Conservation (phyloP, 495 filamentous ascomycete genomes). For the Talaromyces borbonicus region DNA sequence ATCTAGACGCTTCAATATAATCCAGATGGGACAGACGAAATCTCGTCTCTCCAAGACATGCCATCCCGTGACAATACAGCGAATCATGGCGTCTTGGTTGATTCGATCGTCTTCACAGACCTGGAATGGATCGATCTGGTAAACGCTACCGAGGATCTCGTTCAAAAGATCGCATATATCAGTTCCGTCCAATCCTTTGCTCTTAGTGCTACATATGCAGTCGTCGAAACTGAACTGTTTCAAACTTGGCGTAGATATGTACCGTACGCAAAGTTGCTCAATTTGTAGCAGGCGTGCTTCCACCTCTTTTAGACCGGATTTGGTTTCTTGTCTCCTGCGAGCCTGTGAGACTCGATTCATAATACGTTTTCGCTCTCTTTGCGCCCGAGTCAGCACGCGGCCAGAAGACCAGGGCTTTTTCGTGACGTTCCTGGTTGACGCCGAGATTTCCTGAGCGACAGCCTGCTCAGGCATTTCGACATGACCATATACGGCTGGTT, state of each 20-base stretch:
- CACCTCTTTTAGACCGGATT: background rate
- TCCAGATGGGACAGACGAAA: constrained; percentile 2
- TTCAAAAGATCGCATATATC: background rate
- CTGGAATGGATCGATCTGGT: background rate
- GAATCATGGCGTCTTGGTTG: background rate
- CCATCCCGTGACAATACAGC: background rate
- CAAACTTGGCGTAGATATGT: background rate
- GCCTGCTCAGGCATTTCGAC: background rate
- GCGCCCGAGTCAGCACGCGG: background rate
- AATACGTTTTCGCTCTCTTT: background rate
- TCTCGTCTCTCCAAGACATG: background rate
- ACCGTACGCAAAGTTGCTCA: background rate
- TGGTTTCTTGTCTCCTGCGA: background rate
- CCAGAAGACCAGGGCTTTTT: constrained; percentile 2
- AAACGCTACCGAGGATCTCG: background rate
- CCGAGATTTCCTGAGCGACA: background rate
- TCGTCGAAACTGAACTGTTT: background rate
- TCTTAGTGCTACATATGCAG: background rate
- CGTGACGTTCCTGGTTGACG: background rate
- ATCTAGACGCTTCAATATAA: constrained; percentile 3
- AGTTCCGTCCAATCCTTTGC: background rate
- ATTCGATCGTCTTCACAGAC: background rate
- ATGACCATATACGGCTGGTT: no score
- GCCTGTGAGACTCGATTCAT: constrained; percentile 4
- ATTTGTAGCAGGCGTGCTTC: background rate